A percentile compares a stretch with the other conserved stretches of the same genome.
These are phyloP conservation scores for Myxozyma neotropica DNA, from an alignment of 805 yeast species.

Conservation along the genomic window DNA sequence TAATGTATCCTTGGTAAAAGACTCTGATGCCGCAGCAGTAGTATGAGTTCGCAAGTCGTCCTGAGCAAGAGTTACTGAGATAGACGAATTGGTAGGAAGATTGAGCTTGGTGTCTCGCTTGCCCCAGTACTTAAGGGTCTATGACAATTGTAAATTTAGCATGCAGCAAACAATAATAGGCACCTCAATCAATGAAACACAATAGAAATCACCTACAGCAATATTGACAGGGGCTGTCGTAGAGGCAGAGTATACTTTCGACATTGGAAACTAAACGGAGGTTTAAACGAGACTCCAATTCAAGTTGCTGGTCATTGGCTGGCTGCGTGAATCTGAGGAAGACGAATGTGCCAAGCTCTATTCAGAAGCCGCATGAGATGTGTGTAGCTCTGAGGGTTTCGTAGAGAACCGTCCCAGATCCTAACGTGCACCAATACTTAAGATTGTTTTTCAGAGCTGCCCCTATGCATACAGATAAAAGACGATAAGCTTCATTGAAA, in stretches of 20 bases:
- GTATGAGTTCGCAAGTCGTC: constrained; percentile 89
- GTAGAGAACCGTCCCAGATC: not conserved
- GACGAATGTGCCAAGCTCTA: not conserved
- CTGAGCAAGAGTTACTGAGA: constrained; percentile 91
- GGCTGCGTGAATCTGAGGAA: not conserved
- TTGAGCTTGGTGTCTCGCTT: constrained; percentile 87
- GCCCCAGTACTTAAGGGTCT: constrained; percentile 98
- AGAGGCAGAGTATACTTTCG: constrained; percentile 62
- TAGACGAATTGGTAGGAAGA: constrained; percentile 93
- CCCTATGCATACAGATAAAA: no score
- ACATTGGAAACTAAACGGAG: not conserved
- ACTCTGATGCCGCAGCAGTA: constrained; percentile 71
- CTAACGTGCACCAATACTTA: not conserved
- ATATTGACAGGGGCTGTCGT: constrained; percentile 97
- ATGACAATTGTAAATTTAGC: not conserved
- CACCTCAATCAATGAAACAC: not conserved
- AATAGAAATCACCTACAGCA: constrained; percentile 60
- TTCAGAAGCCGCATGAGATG: constrained; percentile 2
- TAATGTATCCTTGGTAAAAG: constrained; percentile 64
- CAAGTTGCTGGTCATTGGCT: not conserved
- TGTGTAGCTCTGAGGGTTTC: not conserved
- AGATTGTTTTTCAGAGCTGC: no score
- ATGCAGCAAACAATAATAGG: not conserved
- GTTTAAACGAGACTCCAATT: not conserved
- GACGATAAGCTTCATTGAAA: no score